A percentile compares a stretch with the other conserved stretches of the same genome.
phyloP scores from a whole-genome alignment of 306 rosid genomes.

The Pyrus pyrifolia region DNA sequence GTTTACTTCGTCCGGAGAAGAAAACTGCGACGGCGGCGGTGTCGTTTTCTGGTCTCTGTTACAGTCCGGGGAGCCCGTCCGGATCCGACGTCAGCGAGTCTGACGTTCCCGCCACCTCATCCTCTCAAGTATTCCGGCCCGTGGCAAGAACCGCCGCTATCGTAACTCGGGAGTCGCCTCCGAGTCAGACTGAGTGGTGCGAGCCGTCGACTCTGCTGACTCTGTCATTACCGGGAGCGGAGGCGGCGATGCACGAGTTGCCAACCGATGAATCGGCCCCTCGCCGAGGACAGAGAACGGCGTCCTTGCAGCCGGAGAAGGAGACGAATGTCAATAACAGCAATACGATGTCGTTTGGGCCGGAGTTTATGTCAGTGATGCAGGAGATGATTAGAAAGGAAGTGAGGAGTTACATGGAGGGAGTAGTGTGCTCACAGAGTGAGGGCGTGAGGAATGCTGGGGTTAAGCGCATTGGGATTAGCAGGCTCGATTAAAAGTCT shows the following conservation, averaged over 20 bases:
- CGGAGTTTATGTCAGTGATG: conserved; percentile 31
- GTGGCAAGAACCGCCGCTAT: conserved; percentile 1
- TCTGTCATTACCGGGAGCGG: conserved; percentile 29
- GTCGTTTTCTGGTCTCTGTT: conserved; percentile 4
- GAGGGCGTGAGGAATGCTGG: conserved; percentile 10
- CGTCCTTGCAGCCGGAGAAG: background rate
- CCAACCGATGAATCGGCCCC: background rate
- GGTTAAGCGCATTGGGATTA: conserved; percentile 14
- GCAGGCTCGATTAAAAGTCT: background rate
- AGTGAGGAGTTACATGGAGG: conserved; percentile 40
- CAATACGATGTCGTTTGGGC: conserved; percentile 7
- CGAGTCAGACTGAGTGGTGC: background rate
- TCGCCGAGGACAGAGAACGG: background rate
- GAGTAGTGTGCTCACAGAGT: background rate
- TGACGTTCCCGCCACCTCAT: conserved; percentile 3
- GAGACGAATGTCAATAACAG: background rate
- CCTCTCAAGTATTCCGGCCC: background rate
- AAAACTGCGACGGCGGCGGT: background rate
- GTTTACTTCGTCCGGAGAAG: conserved; percentile 8
- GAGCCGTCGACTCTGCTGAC: conserved; percentile 40
- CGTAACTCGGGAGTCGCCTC: background rate
- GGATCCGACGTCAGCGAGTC: conserved; percentile 44
- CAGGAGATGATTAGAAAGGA: conserved; percentile 43
- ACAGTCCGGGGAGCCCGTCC: conserved; percentile 30
- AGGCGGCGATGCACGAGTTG: conserved; percentile 2